phyloP scores from a whole-genome alignment of 2,329 filamentous ascomycete genomes.

The Colletotrichum sansevieriae region DNA sequence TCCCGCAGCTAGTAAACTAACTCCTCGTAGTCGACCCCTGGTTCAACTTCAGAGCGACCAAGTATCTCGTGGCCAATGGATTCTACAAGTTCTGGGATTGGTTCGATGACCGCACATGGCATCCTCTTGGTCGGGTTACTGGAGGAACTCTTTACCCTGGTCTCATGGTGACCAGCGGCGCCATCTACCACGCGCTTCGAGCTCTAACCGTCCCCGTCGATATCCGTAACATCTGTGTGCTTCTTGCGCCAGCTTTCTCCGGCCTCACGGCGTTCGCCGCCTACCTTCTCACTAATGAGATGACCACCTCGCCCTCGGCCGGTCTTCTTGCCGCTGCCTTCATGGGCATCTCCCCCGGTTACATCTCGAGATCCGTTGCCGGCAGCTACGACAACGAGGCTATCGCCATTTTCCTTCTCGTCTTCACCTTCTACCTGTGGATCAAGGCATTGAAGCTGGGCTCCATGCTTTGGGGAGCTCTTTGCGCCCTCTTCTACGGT shows the following conservation, averaged over 20 bases:
- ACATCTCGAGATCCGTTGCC: constrained; percentile 97
- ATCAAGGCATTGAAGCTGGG: constrained; percentile 98
- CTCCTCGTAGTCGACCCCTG: constrained; percentile 87
- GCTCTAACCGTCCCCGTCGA: constrained; percentile 92
- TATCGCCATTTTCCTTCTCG: constrained; percentile 97
- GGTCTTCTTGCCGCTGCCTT: constrained; percentile 94
- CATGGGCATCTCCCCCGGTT: constrained; percentile 97
- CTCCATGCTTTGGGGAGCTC: constrained; percentile 94
- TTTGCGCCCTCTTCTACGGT: constrained; percentile 96
- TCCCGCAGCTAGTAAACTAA: constrained; percentile 45
- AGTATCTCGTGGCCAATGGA: constrained; percentile 95
- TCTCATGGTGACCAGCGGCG: constrained; percentile 98
- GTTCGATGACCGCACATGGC: constrained; percentile 99
- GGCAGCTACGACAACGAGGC: constrained; percentile 99
- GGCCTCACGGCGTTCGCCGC: constrained; percentile 92
- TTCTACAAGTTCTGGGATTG: constrained; percentile 99
- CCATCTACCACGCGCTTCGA: constrained; percentile 94
- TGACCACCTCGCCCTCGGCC: constrained; percentile 94
- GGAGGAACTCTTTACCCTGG: constrained; percentile 99
- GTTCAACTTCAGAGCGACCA: constrained; percentile 99
- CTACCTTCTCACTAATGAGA: constrained; percentile 96
- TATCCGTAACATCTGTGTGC: constrained; percentile 98
- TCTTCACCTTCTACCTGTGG: constrained; percentile 99
- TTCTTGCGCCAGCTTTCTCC: constrained; percentile 94
- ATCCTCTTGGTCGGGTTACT: constrained; percentile 96